A percentile compares a stretch with the other conserved stretches of the same genome.
phyloP scores from a whole-genome alignment of 192 early-diverging fungal species.

The Backusella tuberculispora region DNA sequence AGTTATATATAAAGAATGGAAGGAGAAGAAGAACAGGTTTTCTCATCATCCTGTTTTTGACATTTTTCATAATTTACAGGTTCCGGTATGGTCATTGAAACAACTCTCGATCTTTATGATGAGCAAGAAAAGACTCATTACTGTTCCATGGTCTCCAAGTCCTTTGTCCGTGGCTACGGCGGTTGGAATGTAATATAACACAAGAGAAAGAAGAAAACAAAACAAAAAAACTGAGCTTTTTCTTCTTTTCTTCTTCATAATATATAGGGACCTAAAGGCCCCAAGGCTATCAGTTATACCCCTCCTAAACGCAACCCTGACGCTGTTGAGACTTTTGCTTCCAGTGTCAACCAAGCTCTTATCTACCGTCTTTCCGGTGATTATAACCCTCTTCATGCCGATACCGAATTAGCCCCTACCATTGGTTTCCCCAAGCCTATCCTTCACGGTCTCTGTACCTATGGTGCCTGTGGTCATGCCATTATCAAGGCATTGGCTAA shows the following conservation, averaged over 20 bases:
- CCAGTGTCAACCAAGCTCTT: slow-evolving; percentile 62
- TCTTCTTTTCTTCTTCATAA: neutral
- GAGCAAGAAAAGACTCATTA: slow-evolving; percentile 40
- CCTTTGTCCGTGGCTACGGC: slow-evolving; percentile 73
- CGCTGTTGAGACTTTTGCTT: slow-evolving; percentile 48
- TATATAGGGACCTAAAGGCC: slow-evolving; percentile 67
- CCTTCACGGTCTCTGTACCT: slow-evolving; percentile 71
- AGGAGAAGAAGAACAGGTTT: neutral
- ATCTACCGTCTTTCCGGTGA: slow-evolving; percentile 78
- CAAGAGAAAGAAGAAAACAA: neutral
- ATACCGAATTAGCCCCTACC: slow-evolving; percentile 64
- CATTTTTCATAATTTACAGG: neutral
- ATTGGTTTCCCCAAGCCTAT: slow-evolving; percentile 76
- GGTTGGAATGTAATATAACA: slow-evolving; percentile 58
- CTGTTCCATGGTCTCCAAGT: slow-evolving; percentile 52
- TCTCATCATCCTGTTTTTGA: neutral
- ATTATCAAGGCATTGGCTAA: slow-evolving; percentile 57
- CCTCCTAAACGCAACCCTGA: slow-evolving; percentile 67
- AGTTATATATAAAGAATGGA: neutral
- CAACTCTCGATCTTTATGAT: slow-evolving; percentile 54
- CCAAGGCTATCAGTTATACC: slow-evolving; percentile 51
- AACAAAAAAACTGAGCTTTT: slow-evolving; percentile 19
- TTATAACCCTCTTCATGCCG: slow-evolving; percentile 78
- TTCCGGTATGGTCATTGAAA: slow-evolving; percentile 69
- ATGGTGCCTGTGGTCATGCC: slow-evolving; percentile 60